Conservation (phyloP, 1,139 yeast species). For the Kazachstania sp. region DNA sequence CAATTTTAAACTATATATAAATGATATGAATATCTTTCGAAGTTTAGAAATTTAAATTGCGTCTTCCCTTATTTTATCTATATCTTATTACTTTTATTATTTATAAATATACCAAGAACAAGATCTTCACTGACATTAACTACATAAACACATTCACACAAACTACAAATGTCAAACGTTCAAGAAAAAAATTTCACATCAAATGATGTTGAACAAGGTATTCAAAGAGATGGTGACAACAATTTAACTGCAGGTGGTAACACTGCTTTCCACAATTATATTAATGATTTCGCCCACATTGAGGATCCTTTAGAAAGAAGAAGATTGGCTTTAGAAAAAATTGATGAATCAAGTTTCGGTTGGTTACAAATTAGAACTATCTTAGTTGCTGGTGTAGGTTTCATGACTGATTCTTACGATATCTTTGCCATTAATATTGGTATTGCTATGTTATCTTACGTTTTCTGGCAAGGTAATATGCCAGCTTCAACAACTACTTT, state of each 20-base stretch:
- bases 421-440: constrained; percentile 83
- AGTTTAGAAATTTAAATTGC: no score
- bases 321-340: constrained; percentile 79
- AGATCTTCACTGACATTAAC: no score
- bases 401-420: constrained; percentile 87
- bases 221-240: not conserved
- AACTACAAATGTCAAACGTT: no score
- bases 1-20: no score
- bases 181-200: no score
- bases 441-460: constrained; percentile 64
- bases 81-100: no score
- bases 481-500: constrained; percentile 67
- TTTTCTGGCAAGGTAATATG: constrained; percentile 56
- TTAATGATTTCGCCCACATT: constrained; percentile 75
- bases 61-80: no score
- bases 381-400: constrained; percentile 88
- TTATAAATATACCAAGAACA: no score
- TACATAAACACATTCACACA: no score
- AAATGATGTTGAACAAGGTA: no score
- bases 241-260: constrained; percentile 63
- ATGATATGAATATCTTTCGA: no score
- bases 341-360: constrained; percentile 76
- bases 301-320: constrained; percentile 86
- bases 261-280: constrained; percentile 80
- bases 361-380: constrained; percentile 88